phyloP scores from a whole-genome alignment of 768 basidiomycete genomes.

The Clathrus columnatus region DNA sequence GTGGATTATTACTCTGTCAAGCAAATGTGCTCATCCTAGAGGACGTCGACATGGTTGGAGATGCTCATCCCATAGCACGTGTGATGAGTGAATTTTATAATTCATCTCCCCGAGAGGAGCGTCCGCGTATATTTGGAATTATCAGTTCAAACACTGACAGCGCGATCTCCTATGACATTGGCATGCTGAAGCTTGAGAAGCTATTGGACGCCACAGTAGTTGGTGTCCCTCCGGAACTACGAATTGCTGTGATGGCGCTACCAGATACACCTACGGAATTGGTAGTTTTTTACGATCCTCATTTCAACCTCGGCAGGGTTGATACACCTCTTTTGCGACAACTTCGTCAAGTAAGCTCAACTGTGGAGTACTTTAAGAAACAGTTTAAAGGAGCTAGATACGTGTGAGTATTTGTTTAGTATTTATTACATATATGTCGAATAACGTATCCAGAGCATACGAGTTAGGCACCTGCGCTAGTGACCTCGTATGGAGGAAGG shows the following conservation, averaged over 20 bases:
- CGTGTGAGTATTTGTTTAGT: constrained; percentile 17
- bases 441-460: constrained; percentile 18
- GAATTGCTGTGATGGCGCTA: constrained; percentile 25
- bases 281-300: constrained; percentile 45
- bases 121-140: constrained; percentile 39
- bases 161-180: constrained; percentile 15
- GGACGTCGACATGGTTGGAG: constrained; percentile 32
- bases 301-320: constrained; percentile 16
- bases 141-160: constrained; percentile 21
- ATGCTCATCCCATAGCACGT: constrained; percentile 33
- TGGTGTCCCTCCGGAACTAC: constrained; percentile 27
- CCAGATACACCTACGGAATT: constrained; percentile 38
- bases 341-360: constrained; percentile 37
- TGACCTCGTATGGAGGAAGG: constrained; percentile 61
- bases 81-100: constrained; percentile 40
- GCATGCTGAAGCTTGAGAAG: constrained; percentile 31
- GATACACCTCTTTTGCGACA: constrained; percentile 39
- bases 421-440: neutral
- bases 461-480: constrained; percentile 63
- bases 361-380: constrained; percentile 28
- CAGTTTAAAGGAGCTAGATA: constrained; percentile 40
- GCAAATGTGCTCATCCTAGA: constrained; percentile 36
- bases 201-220: constrained; percentile 32
- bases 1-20: constrained; percentile 34
- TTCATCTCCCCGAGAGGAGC: constrained; percentile 24